Evolutionary conservation across 306 rosid genomes (phyloP), one percentile per base, ranked within the genome.

Genomic region (Ammopiptanthus mongolicus): DNA sequence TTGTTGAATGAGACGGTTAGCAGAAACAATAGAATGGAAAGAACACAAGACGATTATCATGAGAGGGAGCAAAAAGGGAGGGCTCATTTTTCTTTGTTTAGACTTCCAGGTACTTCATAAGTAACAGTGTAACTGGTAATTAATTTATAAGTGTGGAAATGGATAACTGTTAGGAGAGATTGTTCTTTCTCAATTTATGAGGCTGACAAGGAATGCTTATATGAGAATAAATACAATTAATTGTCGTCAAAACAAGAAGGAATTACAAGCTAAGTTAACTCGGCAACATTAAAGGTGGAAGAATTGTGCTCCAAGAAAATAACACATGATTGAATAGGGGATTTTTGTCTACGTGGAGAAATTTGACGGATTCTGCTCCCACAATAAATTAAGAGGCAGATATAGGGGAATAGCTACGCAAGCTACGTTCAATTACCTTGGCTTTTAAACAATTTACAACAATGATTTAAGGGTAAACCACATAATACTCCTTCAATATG

Each of bases 1-100:
- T 67, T 83, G 75, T 5, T 37, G 77, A 83, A 90, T 82, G 86
- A 88, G 84, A 52, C 57, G 67, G 48, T 19, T 64, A 4, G 75
- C 37, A 58, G 76, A 63, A 12, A 71, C 29, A 19, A 10, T 15
- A 53, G 79, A 60, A 10, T 29, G 57, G 67, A 72, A 34, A 51
- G 44, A 29, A 31, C 57, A 55, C 3, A 67, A 42, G 78, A 79
- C 48, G 37, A 77, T 3, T 68, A 85, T 29, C 33, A 29, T 44
- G 76, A 72, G 39, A 65, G 58, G 14, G 59, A 80, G 41, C 39
- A 69, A 44, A 29, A 58, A 74, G 13, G 52, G 19, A 48, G 21
- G 41, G 9, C 28, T 44, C 84, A 83, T 79, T 83, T 39, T 65
- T 3, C 58, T 50, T 37, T 52, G 36, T 39, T 36, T 66, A 28